Base-by-base conservation (phyloP, 2,329 filamentous ascomycete species). In the Penicillium vulpinum region DNA sequence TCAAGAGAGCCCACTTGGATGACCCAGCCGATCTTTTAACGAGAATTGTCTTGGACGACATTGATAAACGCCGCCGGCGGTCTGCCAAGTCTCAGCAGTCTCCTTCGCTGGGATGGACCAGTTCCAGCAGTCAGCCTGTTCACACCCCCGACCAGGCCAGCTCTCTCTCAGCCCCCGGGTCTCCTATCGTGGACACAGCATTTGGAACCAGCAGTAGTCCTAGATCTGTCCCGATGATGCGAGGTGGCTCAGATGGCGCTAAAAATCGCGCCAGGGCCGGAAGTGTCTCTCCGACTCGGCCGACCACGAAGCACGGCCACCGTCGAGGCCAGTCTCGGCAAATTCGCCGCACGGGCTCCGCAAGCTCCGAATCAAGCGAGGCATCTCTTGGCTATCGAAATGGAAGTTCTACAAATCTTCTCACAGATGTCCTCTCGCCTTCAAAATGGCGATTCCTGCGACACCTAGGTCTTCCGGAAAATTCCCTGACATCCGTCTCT, bases 361-460 rank as follows among this genome's bases (percentile, higher is more conserved):
- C 91, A 46, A 97, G 94, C 75, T 97, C 93, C 1, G 90, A 94
- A 68, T 97, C 93, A 69, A 88, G 77, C 75, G 88, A 77, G 15
- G 78, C 79, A 36, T 85, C 83, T 9, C 78, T 77, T 40, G 80
- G 80, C 28, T 72, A 71, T 57, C 74, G 74, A 33, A 77, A 80
- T 61, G 86, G 88, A 45, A 95, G 92, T 75, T 86, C 89, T 16
- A 88, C 89, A 1, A 96, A 94, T 66, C 80, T 96, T 1, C 78
- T 93, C 48, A 80, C 84, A 15, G 87, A 88, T 38, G 82, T 88
- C 57, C 80, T 97, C 16, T 91, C 92, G 40, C 78, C 90, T 0
- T 90, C 88, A 1, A 97, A 97, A 75, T 99, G 94, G 94, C 87
- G 93, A 56, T 96, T 97, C 74, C 77, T 99, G 68, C 88, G 90